Percentiles rank a stretch among this genome's conserved stretches.
Evolutionary conservation across 169 alveolate genomes (phyloP).

Genomic region (Cystoisospora suis): DNA sequence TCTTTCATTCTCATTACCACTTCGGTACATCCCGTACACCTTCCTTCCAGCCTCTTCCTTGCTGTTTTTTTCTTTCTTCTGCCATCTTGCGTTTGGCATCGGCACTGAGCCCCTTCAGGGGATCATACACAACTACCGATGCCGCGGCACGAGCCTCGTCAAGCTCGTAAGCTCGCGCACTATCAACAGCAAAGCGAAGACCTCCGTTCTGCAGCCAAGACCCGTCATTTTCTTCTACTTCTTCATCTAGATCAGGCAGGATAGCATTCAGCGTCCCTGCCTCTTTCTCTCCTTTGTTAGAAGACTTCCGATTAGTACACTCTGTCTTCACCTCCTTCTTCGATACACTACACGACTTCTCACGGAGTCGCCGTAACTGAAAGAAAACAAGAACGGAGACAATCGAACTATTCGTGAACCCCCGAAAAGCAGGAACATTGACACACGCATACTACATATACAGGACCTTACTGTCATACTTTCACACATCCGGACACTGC

Average conservation of each 20-base stretch:
- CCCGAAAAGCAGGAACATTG: too few relatives aligned
- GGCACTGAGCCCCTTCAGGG: constrained; percentile 23
- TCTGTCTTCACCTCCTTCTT: not conserved
- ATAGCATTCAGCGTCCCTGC: constrained; percentile 17
- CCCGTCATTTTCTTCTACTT: constrained; percentile 23
- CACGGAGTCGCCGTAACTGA: too few relatives aligned
- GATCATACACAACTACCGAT: constrained; percentile 10
- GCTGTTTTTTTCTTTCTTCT: not conserved
- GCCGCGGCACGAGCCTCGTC: constrained; percentile 43
- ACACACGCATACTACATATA: too few relatives aligned
- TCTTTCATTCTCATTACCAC: not conserved
- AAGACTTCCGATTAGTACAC: too few relatives aligned
- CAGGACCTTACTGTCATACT: too few relatives aligned
- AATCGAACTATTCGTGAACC: too few relatives aligned
- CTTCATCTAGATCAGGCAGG: constrained; percentile 21
- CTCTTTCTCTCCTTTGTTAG: too few relatives aligned
- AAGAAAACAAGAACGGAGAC: too few relatives aligned
- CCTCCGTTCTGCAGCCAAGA: constrained; percentile 47
- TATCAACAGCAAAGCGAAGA: constrained; percentile 52
- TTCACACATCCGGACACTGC: too few relatives aligned
- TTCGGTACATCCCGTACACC: not conserved
- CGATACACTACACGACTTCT: not conserved
- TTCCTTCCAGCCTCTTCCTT: not conserved
- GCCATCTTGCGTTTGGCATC: not conserved
- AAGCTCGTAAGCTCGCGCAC: constrained; percentile 40